Evolutionary conservation across 2,329 filamentous ascomycete genomes (phyloP).

Genomic region (Ophiognomonia clavigignenti-juglandacearum): DNA sequence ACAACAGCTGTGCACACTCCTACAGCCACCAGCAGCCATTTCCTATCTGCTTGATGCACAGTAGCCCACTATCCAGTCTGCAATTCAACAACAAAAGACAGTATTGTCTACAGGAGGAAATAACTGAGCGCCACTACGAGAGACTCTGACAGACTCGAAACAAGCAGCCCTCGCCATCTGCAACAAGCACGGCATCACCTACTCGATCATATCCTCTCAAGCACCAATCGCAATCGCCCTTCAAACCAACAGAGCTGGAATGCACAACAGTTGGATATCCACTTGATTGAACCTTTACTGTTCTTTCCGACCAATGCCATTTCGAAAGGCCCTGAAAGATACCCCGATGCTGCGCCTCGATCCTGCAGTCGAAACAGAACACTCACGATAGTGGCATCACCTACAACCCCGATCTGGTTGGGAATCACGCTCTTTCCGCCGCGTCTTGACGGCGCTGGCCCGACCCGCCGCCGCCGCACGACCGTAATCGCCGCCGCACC

Average conservation of each 20-base stretch:
- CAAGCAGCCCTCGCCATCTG: background rate
- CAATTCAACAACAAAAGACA: no score
- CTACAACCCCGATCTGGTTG: background rate
- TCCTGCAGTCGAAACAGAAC: background rate
- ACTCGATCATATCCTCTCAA: conserved; percentile 1
- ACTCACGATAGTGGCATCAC: background rate
- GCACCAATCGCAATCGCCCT: no score
- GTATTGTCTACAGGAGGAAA: no score
- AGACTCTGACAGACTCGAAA: background rate
- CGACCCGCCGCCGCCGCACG: conserved; percentile 13
- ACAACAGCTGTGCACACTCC: no score
- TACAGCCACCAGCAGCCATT: no score
- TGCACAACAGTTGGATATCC: background rate
- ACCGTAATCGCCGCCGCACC: conserved; percentile 7
- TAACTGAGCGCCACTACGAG: no score
- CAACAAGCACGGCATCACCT: background rate
- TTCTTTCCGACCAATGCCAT: conserved; percentile 3
- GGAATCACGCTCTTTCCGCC: conserved; percentile 24
- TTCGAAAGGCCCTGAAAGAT: background rate
- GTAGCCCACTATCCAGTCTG: no score
- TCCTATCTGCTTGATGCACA: no score
- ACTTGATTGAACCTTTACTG: background rate
- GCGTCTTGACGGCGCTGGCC: conserved; percentile 42
- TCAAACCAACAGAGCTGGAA: no score
- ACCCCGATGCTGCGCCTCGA: background rate